A percentile compares a stretch with the other conserved stretches of the same genome.
Evolutionary conservation across 2,329 filamentous ascomycete species (phyloP).

Genomic region (Fusarium denticulatum): DNA sequence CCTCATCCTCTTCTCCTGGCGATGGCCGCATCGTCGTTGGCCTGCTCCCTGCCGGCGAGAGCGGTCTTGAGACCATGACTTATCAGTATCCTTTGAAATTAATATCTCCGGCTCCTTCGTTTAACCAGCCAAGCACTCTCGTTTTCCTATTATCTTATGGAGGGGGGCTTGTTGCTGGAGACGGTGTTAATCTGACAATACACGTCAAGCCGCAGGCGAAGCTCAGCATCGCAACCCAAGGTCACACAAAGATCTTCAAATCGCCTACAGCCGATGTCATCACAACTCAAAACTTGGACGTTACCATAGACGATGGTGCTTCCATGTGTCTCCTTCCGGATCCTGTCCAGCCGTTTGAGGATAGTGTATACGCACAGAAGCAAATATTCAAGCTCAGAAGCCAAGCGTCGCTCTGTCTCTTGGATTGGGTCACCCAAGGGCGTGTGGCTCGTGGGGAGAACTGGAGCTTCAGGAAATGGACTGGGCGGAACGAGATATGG

Average conservation of each 20-base stretch:
- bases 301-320: conserved; percentile 60
- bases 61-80: conserved; percentile 76
- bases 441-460: conserved; percentile 85
- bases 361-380: conserved; percentile 83
- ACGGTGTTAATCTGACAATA: conserved; percentile 79
- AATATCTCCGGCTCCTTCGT: conserved; percentile 78
- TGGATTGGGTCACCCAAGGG: conserved; percentile 96
- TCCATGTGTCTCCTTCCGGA: conserved; percentile 81
- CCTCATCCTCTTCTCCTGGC: conserved; percentile 78
- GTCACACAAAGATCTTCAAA: conserved; percentile 96
- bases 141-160: conserved; percentile 95
- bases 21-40: conserved; percentile 80
- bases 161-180: conserved; percentile 89
- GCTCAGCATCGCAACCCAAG: conserved; percentile 75
- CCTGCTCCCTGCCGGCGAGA: conserved; percentile 75
- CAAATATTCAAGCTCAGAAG: conserved; percentile 77
- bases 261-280: conserved; percentile 65
- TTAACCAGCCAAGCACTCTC: conserved; percentile 73
- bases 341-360: conserved; percentile 89
- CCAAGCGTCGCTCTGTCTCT: conserved; percentile 74
- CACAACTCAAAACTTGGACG: conserved; percentile 67
- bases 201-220: conserved; percentile 71
- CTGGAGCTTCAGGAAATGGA: conserved; percentile 85
- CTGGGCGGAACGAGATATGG: conserved; percentile 91
- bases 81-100: conserved; percentile 97